Conservation (phyloP, 306 rosid species). For the Rosa persica region DNA sequence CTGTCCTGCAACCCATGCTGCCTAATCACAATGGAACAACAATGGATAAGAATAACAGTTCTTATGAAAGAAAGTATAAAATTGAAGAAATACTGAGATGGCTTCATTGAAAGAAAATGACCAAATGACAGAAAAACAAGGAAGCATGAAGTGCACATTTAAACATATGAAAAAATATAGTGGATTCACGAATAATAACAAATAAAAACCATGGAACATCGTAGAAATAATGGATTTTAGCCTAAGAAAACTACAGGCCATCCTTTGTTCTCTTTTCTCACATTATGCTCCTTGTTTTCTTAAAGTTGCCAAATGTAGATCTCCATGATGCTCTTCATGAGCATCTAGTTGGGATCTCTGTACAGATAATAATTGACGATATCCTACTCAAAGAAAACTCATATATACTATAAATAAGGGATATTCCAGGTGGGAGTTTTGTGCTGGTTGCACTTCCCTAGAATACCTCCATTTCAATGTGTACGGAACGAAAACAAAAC, state of each 20-base stretch:
- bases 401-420: neutral
- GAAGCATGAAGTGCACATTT: neutral
- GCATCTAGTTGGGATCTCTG: neutral
- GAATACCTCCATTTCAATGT: neutral
- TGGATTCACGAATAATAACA: neutral
- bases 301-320: neutral
- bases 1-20: constrained; percentile 99
- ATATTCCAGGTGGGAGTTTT: neutral
- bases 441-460: neutral
- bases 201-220: neutral
- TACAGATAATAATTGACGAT: neutral
- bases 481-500: neutral
- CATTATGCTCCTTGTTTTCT: neutral
- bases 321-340: neutral
- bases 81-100: neutral
- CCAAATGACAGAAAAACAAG: neutral
- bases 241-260: neutral
- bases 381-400: neutral
- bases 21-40: constrained; percentile 48
- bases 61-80: neutral
- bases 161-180: neutral
- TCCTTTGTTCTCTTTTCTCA: neutral
- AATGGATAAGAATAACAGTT: neutral
- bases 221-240: neutral
- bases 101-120: neutral